Evolutionary conservation across 306 rosid species (phyloP).

Genomic region (Trichosanthes cucumerina): DNA sequence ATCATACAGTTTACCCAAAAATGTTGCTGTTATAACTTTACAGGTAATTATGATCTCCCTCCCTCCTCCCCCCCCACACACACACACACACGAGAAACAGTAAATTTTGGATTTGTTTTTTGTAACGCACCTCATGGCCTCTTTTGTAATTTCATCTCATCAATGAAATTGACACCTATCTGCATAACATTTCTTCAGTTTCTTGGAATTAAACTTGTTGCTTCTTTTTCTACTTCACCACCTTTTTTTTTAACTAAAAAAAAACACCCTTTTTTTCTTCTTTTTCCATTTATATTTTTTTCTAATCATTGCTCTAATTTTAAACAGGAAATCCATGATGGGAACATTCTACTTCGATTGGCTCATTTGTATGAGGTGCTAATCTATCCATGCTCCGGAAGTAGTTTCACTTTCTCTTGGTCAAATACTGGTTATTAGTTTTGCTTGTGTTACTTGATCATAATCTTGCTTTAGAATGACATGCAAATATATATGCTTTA

Average conservation of each 20-base stretch:
- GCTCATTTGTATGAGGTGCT: constrained; percentile 40
- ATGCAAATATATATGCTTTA: neutral
- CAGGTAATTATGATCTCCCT: constrained; percentile 26
- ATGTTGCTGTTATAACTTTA: constrained; percentile 39
- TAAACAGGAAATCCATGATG: constrained; percentile 28
- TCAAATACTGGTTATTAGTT: neutral
- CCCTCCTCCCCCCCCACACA: too few species aligned
- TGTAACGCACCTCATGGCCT: too few species aligned
- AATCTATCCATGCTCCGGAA: neutral
- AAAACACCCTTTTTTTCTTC: neutral
- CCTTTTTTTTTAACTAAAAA: too few species aligned
- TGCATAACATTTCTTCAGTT: neutral
- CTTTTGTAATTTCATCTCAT: too few species aligned
- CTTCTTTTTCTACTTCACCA: too few species aligned
- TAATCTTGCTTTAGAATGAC: neutral
- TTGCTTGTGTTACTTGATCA: neutral
- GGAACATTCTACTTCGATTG: constrained; percentile 32
- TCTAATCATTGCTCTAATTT: neutral
- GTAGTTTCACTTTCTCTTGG: neutral
- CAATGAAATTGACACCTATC: neutral
- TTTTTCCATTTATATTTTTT: neutral
- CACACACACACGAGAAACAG: too few species aligned
- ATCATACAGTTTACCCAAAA: constrained; percentile 34
- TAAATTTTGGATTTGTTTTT: too few species aligned
- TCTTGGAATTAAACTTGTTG: neutral